phyloP scores from a whole-genome alignment of 164 flowering plant genomes.

The Magnolia sinica region DNA sequence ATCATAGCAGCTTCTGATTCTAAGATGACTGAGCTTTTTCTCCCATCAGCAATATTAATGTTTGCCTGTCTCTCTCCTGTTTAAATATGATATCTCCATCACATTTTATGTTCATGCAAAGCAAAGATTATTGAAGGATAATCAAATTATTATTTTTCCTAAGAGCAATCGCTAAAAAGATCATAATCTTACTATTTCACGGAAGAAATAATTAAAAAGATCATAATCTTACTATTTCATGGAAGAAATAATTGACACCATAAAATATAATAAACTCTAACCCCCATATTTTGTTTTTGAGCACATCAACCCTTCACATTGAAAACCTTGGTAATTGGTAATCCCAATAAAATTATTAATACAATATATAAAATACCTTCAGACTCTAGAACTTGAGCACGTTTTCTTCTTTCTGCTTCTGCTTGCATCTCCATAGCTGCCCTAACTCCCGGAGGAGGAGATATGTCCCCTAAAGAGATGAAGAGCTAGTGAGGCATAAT shows the following conservation, averaged over 20 bases:
- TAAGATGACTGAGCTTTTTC: conserved; percentile 44
- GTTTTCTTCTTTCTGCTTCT: conserved; percentile 91
- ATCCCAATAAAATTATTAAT: too few relatives aligned
- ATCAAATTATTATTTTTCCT: neutral
- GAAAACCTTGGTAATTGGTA: too few relatives aligned
- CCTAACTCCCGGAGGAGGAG: conserved; percentile 81
- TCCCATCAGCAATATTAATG: conserved; percentile 80
- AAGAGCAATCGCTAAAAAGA: neutral
- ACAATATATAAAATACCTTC: conserved; percentile 45
- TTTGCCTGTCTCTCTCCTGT: conserved; percentile 87
- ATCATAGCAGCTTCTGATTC: conserved; percentile 54
- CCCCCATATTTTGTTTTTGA: neutral
- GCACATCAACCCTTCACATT: neutral
- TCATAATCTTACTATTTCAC: neutral
- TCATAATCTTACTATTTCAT: neutral
- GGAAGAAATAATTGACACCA: neutral
- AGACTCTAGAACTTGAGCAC: conserved; percentile 91
- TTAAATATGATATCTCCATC: conserved; percentile 8
- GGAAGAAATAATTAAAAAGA: neutral
- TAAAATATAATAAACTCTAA: too few relatives aligned
- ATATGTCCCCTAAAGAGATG: conserved; percentile 67
- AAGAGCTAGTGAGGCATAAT: neutral
- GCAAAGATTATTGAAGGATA: neutral
- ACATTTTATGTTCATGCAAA: neutral
- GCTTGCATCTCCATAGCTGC: conserved; percentile 99